These are phyloP conservation scores for Hydrangea macrophylla DNA, from an alignment of 148 eudicot genomes.

Conservation along the genomic window DNA sequence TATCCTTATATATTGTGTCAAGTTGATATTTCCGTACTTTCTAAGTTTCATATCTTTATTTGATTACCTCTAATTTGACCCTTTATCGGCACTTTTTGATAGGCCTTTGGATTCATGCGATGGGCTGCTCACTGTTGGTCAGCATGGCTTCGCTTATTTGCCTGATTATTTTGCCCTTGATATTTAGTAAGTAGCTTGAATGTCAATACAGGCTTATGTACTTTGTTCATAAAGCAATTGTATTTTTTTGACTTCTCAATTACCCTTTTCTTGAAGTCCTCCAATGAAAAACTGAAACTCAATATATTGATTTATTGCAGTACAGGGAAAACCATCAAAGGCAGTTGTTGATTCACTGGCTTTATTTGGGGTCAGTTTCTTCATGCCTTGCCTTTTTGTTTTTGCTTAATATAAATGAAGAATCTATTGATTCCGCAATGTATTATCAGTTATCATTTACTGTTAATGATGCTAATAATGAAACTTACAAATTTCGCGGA, in stretches of 20 bases:
- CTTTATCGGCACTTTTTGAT: slow-evolving; percentile 12
- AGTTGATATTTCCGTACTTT: too few species aligned
- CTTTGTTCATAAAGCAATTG: neutral
- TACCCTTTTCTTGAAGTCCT: slow-evolving; percentile 4
- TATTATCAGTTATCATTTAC: neutral
- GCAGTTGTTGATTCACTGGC: slow-evolving; percentile 82
- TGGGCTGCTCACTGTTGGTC: slow-evolving; percentile 93
- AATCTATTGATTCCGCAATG: neutral
- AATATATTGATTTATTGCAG: slow-evolving; percentile 42
- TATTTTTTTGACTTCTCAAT: neutral
- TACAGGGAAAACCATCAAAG: slow-evolving; percentile 82
- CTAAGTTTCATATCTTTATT: too few species aligned
- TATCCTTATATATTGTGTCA: too few species aligned
- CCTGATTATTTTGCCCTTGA: slow-evolving; percentile 67
- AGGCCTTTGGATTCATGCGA: slow-evolving; percentile 85
- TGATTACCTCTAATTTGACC: neutral
- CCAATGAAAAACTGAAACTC: slow-evolving; percentile 15
- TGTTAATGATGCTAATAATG: neutral
- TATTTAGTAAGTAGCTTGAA: slow-evolving; percentile 69
- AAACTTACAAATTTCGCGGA: neutral
- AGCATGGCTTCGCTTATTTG: slow-evolving; percentile 99
- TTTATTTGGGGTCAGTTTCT: slow-evolving; percentile 79
- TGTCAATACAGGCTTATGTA: neutral
- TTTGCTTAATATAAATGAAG: neutral
- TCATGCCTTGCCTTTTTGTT: neutral